A percentile compares a stretch with the other conserved stretches of the same genome.
phyloP scores from a whole-genome alignment of 2,329 filamentous ascomycete genomes.

The Talaromyces sp. region DNA sequence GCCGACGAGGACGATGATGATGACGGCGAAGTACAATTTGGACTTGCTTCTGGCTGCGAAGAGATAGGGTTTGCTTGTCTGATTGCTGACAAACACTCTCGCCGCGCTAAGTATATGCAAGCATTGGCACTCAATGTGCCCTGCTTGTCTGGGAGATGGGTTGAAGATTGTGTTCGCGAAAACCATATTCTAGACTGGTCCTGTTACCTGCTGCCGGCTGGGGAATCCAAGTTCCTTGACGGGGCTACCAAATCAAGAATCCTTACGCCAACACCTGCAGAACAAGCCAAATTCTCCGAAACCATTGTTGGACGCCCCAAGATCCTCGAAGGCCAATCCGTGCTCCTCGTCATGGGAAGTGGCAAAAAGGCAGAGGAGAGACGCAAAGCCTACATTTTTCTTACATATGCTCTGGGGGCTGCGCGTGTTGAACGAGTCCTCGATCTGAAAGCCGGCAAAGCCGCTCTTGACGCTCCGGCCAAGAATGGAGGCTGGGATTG shows the following conservation, averaged over 20 bases:
- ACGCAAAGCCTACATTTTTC: constrained; percentile 69
- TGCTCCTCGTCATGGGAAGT: constrained; percentile 67
- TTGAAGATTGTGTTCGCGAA: constrained; percentile 63
- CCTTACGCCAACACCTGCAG: constrained; percentile 56
- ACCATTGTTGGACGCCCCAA: constrained; percentile 58
- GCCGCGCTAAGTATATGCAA: constrained; percentile 90
- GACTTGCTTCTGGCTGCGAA: constrained; percentile 49
- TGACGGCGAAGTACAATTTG: constrained; percentile 33
- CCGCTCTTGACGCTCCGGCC: constrained; percentile 48
- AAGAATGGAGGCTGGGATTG: constrained; percentile 57
- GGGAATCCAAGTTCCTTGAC: constrained; percentile 69
- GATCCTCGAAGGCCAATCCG: constrained; percentile 58
- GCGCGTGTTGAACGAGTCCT: constrained; percentile 59
- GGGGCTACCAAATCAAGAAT: constrained; percentile 72
- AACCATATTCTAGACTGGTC: constrained; percentile 65
- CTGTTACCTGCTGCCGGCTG: constrained; percentile 79
- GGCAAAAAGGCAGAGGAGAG: constrained; percentile 58
- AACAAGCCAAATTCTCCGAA: constrained; percentile 50
- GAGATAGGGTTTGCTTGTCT: constrained; percentile 73
- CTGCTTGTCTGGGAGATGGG: constrained; percentile 77
- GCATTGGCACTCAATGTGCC: constrained; percentile 85
- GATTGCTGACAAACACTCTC: constrained; percentile 78
- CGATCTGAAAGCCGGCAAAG: constrained; percentile 61
- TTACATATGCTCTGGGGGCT: constrained; percentile 73
- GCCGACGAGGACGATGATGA: constrained; percentile 12